These are phyloP conservation scores for Eimeria acervulina DNA, from an alignment of 169 alveolate genomes.

Conservation along the genomic window DNA sequence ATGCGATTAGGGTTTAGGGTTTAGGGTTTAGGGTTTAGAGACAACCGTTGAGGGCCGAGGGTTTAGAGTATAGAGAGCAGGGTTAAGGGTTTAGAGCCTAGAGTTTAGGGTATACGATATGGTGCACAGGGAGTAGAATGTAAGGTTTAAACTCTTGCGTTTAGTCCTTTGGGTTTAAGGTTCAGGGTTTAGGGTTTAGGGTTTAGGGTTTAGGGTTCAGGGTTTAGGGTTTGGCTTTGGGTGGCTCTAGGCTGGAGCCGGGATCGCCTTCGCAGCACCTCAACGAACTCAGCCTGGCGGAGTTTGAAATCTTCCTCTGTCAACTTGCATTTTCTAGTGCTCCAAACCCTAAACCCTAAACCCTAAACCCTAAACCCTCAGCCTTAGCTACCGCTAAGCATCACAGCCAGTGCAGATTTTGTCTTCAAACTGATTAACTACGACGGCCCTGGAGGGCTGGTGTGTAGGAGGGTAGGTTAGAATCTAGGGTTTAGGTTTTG, in stretches of 20 bases:
- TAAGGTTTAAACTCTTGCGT: too few species aligned
- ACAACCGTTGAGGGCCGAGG: background rate
- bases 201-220: constrained; percentile 19
- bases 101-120: constrained; percentile 17
- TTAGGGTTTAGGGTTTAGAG: constrained; percentile 28
- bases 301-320: constrained; percentile 67
- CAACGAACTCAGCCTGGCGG: constrained; percentile 32
- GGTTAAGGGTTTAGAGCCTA: background rate
- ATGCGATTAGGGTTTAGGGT: constrained; percentile 39
- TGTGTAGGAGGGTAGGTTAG: background rate
- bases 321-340: constrained; percentile 59
- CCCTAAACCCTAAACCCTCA: constrained; percentile 44
- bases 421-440: too few species aligned
- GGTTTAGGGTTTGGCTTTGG: constrained; percentile 2
- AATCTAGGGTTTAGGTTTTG: background rate
- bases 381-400: background rate
- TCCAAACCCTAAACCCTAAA: constrained; percentile 30
- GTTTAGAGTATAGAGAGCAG: background rate
- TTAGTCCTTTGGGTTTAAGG: too few species aligned
- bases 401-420: too few species aligned
- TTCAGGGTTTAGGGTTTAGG: constrained; percentile 42
- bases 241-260: constrained; percentile 25
- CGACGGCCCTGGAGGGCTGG: background rate
- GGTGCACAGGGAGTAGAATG: background rate
- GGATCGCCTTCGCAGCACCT: constrained; percentile 41